These are phyloP conservation scores for Lachnellula cervina DNA, from an alignment of 2,329 filamentous ascomycete genomes.

Conservation along the genomic window DNA sequence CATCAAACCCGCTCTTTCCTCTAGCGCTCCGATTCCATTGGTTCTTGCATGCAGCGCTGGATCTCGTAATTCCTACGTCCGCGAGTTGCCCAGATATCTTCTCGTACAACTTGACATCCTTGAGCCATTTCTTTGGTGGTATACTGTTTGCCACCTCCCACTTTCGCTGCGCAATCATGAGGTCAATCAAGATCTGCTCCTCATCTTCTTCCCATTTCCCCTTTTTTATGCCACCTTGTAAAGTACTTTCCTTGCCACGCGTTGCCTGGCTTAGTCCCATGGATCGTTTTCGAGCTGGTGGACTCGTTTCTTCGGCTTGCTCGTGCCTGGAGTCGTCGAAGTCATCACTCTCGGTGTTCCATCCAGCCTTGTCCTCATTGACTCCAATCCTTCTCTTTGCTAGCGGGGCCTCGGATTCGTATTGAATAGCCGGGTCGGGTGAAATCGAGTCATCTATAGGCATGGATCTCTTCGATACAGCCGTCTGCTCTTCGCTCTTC, in stretches of 20 bases:
- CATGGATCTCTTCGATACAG: background rate
- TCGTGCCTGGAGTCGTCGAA: background rate
- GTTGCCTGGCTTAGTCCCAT: background rate
- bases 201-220: background rate
- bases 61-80: background rate
- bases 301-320: too few species aligned
- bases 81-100: background rate
- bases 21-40: constrained; percentile 14
- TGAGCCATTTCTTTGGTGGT: background rate
- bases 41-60: constrained; percentile 12
- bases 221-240: background rate
- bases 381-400: too few species aligned
- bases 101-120: background rate
- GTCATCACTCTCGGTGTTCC: too few species aligned
- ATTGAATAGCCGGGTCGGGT: too few species aligned
- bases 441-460: background rate
- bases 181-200: background rate
- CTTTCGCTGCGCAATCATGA: background rate
- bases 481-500: too few species aligned
- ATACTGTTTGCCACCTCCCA: background rate
- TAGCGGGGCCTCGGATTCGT: too few species aligned
- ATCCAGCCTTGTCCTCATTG: too few species aligned
- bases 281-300: background rate
- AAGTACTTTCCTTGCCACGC: background rate
- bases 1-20: constrained; percentile 1